Percentiles rank a stretch among this genome's conserved stretches.
Conservation (phyloP, 2,329 filamentous ascomycete genomes). For the Pseudogymnoascus sp. region DNA sequence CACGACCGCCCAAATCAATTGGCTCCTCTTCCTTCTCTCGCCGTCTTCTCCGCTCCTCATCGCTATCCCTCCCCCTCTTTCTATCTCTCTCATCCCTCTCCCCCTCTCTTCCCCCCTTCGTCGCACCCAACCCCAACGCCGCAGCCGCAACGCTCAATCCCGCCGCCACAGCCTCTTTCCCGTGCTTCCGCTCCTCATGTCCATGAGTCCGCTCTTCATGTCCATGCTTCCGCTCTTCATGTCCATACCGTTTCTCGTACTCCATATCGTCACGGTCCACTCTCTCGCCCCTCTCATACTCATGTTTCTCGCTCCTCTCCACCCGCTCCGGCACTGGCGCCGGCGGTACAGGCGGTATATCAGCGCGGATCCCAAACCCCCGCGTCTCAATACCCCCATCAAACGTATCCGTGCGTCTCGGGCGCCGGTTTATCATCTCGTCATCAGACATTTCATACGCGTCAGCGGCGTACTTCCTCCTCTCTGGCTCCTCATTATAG, state of each 20-base stretch:
- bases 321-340: slow-evolving; percentile 10
- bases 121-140: slow-evolving; percentile 25
- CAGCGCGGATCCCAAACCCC: slow-evolving; percentile 20
- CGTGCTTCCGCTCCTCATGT: slow-evolving; percentile 19
- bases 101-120: slow-evolving; percentile 19
- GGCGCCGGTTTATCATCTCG: slow-evolving; percentile 18
- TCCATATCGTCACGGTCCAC: slow-evolving; percentile 8
- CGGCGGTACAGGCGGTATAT: slow-evolving; percentile 10
- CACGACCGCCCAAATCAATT: neutral
- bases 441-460: slow-evolving; percentile 26
- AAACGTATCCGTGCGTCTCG: slow-evolving; percentile 22
- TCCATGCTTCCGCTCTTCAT: slow-evolving; percentile 16
- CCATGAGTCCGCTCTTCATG: slow-evolving; percentile 20
- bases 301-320: neutral
- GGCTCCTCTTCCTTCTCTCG: neutral
- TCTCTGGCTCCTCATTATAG: slow-evolving; percentile 22
- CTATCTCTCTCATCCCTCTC: slow-evolving; percentile 1
- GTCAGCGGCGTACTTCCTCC: slow-evolving; percentile 19
- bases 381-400: slow-evolving; percentile 23
- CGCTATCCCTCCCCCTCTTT: neutral
- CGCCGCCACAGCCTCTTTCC: slow-evolving; percentile 24
- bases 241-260: slow-evolving; percentile 6
- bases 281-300: slow-evolving; percentile 8
- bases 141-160: slow-evolving; percentile 26
- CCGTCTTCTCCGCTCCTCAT: slow-evolving; percentile 4